These are phyloP conservation scores for Alternaria brassicae DNA, from an alignment of 2,329 filamentous ascomycete species.

Conservation along the genomic window DNA sequence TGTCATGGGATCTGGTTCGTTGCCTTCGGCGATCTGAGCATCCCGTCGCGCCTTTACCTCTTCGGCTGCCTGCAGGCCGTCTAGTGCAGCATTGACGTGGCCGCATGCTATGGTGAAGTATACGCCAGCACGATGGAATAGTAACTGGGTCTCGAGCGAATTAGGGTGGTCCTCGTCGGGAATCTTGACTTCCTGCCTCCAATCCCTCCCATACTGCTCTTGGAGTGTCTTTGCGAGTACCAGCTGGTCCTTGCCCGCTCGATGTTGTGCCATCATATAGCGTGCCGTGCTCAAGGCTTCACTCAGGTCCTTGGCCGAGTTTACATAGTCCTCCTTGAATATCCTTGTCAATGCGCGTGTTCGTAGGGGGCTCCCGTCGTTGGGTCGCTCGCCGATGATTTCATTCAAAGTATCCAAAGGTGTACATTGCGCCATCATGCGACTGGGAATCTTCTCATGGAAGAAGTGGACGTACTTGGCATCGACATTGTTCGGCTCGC, in stretches of 20 bases:
- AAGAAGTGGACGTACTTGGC: constrained; percentile 93
- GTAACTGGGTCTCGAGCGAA: constrained; percentile 75
- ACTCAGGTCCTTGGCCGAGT: constrained; percentile 74
- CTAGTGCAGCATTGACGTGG: constrained; percentile 65
- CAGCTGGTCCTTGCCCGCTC: constrained; percentile 58
- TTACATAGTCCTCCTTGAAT: constrained; percentile 76
- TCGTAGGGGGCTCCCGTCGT: constrained; percentile 70
- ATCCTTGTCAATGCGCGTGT: constrained; percentile 77
- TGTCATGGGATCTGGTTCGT: constrained; percentile 46
- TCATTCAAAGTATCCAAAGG: constrained; percentile 71
- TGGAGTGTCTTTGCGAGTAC: constrained; percentile 59
- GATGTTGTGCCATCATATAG: constrained; percentile 62
- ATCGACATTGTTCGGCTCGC: constrained; percentile 71
- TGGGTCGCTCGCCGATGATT: constrained; percentile 69
- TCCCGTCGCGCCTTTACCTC: constrained; percentile 40
- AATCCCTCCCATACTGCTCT: constrained; percentile 52
- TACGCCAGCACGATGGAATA: constrained; percentile 77
- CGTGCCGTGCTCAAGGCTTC: constrained; percentile 66
- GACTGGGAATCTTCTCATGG: constrained; percentile 84
- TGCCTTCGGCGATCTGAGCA: constrained; percentile 33
- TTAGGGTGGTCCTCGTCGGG: constrained; percentile 73
- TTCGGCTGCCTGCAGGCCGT: constrained; percentile 53
- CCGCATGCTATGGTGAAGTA: constrained; percentile 76
- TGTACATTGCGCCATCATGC: constrained; percentile 75
- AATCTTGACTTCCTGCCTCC: constrained; percentile 60